Evolutionary conservation across 768 basidiomycete species (phyloP), one percentile per base, ranked within the genome.

Genomic region (Mycena floridula): DNA sequence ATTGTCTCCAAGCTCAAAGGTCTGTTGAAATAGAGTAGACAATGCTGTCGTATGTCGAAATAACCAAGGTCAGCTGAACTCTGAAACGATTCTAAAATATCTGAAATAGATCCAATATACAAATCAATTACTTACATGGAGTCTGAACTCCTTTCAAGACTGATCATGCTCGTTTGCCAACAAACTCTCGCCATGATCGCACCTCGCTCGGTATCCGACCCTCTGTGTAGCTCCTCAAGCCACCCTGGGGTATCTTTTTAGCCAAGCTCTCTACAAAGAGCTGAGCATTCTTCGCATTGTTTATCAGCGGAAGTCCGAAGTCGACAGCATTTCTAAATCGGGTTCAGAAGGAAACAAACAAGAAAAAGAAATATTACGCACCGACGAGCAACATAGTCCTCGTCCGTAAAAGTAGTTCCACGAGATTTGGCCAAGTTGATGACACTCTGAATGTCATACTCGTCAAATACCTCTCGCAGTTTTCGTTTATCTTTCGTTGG

Each of bases 401-500:
- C 90, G 59, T 98, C 96, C 11, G 81, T 72, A 11, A 83, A 79
- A 54, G 81, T 79, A 32, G 67, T 69, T 25, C 85, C 94, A 5
- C 92, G 82, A 44, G 77, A 67, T 56, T 83, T 80, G 9, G 95
- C 85, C 42, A 99, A 75, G 68, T 98, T 97, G 66, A 98, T 81
- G 35, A 99, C 96, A 38, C 82, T 85, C 57, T 92, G 86, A 54
- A 99, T 95, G 52, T 97, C 89, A 62, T 85, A 86, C 63, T 95
- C 88, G 61, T 91, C 89, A 50, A 90, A 94, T 11, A 95, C 95
- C 60, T 92, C 85, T 26, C 90, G 85, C 13, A 98, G 73, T 63
- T 89, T 92, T 39, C 96, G 77, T 74, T 99, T 98, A 67, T 99
- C 96, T 50, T 89, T 83, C 40, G 86, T 87, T 4, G 96, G 96